phyloP scores from a whole-genome alignment of 2,329 filamentous ascomycete species.

The Helminthosporium solani region DNA sequence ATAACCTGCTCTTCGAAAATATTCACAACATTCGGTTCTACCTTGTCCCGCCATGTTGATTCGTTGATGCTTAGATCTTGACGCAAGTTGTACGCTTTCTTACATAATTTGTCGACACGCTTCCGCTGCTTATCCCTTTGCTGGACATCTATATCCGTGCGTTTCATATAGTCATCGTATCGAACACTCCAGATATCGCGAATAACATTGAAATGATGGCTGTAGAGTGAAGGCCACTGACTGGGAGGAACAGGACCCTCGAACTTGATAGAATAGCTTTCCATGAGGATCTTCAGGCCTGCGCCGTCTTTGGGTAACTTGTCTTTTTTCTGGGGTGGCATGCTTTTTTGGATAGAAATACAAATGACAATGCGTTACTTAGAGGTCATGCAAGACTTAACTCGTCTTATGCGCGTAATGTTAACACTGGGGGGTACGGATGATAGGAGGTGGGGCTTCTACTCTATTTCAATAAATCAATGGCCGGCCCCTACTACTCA shows the following conservation, averaged over 20 bases:
- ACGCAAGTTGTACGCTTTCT: not conserved
- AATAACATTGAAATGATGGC: conserved; percentile 10
- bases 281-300: too few species aligned
- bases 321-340: too few species aligned
- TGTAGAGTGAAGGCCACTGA: not conserved
- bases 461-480: too few species aligned
- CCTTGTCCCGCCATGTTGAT: not conserved
- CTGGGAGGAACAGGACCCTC: not conserved
- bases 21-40: not conserved
- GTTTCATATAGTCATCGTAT: conserved; percentile 6
- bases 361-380: too few species aligned
- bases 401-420: too few species aligned
- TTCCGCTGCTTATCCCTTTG: not conserved
- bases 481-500: too few species aligned
- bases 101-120: not conserved
- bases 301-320: too few species aligned
- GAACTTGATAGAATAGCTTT: too few species aligned
- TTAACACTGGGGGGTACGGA: too few species aligned
- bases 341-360: too few species aligned
- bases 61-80: not conserved
- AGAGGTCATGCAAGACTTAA: too few species aligned
- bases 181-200: conserved; percentile 5
- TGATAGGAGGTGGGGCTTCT: too few species aligned
- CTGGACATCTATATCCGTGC: not conserved
- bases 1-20: not conserved